Base-by-base conservation (phyloP, 2,329 filamentous ascomycete species). In the Biscogniauxia marginata region DNA sequence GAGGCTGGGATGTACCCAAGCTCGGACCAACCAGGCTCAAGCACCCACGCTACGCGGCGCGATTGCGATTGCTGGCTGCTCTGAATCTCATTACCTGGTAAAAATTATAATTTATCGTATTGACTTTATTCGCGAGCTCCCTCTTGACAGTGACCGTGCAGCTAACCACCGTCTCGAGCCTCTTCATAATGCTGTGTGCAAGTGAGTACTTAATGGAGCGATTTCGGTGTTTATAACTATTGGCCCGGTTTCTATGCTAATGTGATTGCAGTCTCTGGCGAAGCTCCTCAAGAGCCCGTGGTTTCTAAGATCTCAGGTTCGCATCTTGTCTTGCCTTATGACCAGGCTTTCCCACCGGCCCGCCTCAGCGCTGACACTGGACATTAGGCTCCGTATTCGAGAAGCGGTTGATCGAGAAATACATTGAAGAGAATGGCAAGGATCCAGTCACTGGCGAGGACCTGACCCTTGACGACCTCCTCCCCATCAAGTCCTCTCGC, bases 281-380 rank as follows among this genome's bases (percentile, higher is more conserved):
- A 97, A 84, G 88, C 91, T 78, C 93, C 95, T 63, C 90, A 96
- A 78, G 88, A 92, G 77, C 93, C 95, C 54, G 93, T 98, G 65
- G 90, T 92, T 70, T 99, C 95, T 71, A 89, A 90, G 75, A 96
- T 97, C 79, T 96, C 91, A 71, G 93, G 91, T 92, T 79, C 68
- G 86, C 19, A 3, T 4, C 21, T 21, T 13, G 20, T 7, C 4
- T 47, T 9, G 44, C 18, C 44, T 9, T 7, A 46, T 9, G 18
- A 9, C 7, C 11, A 18, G 44, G n/a, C n/a, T n/a, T n/a, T n/a
- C n/a, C n/a, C n/a, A n/a, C n/a, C n/a, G n/a, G n/a, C n/a, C n/a
- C n/a, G n/a, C n/a, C n/a, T n/a, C n/a, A n/a, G n/a, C n/a, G n/a
- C n/a, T n/a, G n/a, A n/a, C n/a, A n/a, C n/a, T n/a, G n/a, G n/a